Percentiles rank a stretch among this genome's conserved stretches.
Evolutionary conservation across 768 basidiomycete genomes (phyloP).

Genomic region (Dendrothele bispora): DNA sequence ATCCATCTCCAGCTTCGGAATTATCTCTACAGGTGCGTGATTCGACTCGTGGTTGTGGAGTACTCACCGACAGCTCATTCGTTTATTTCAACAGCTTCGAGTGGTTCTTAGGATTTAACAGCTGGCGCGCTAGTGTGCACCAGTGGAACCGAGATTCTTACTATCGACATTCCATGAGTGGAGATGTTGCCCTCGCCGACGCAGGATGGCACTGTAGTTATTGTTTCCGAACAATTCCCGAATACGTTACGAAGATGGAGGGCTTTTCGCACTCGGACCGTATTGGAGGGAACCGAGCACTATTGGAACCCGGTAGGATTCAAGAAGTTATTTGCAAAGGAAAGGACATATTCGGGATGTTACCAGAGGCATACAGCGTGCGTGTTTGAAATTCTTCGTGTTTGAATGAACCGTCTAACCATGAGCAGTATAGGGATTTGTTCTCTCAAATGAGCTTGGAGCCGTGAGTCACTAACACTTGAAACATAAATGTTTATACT

Average conservation of each 20-base stretch:
- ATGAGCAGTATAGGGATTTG: constrained; percentile 47
- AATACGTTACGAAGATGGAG: constrained; percentile 60
- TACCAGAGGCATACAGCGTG: constrained; percentile 61
- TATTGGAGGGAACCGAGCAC: constrained; percentile 44
- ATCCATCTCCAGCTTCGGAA: constrained; percentile 63
- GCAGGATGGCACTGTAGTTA: constrained; percentile 73
- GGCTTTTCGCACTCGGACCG: constrained; percentile 66
- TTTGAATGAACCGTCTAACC: neutral
- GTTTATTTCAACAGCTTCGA: constrained; percentile 40
- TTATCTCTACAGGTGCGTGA: constrained; percentile 56
- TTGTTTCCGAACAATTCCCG: constrained; percentile 59
- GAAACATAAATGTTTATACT: neutral
- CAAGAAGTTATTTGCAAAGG: constrained; percentile 60
- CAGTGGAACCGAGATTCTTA: constrained; percentile 46
- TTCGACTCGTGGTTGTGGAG: too few relatives aligned
- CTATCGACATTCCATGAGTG: constrained; percentile 45
- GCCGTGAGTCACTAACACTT: constrained; percentile 37
- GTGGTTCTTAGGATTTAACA: constrained; percentile 53
- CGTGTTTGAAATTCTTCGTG: constrained; percentile 17
- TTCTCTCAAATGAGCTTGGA: constrained; percentile 52
- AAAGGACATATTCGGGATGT: constrained; percentile 64
- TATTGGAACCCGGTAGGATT: constrained; percentile 51
- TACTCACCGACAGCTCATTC: neutral
- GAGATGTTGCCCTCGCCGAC: constrained; percentile 52
- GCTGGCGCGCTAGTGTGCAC: constrained; percentile 58